Percentiles rank a stretch among this genome's conserved stretches.
Evolutionary conservation across 1,139 yeast species (phyloP).

Genomic region (Candida sanyaensis): DNA sequence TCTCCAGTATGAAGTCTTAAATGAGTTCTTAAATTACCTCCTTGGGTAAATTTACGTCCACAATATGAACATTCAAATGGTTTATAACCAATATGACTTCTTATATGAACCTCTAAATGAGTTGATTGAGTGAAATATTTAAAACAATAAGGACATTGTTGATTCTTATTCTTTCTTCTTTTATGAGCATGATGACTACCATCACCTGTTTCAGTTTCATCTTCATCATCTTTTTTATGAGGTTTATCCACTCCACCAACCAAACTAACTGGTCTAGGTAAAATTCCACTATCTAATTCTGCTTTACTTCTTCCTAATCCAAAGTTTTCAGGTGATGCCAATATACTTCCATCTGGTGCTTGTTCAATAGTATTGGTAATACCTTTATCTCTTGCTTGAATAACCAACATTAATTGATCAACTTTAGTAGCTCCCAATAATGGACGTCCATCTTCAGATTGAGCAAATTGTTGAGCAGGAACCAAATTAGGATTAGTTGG

Average conservation of each 20-base stretch:
- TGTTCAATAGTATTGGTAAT: constrained; percentile 60
- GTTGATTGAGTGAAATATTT: constrained; percentile 74
- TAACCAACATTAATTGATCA: constrained; percentile 85
- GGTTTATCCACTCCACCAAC: constrained; percentile 86
- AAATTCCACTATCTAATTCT: constrained; percentile 26
- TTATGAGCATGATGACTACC: constrained; percentile 20
- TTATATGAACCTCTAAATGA: constrained; percentile 74
- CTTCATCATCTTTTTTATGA: constrained; percentile 26
- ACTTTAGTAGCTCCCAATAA: constrained; percentile 83
- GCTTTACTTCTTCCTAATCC: constrained; percentile 33
- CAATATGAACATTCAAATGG: constrained; percentile 82
- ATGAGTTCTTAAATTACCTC: constrained; percentile 90
- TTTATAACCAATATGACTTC: constrained; percentile 76
- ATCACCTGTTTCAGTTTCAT: constrained; percentile 15
- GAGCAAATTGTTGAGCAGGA: constrained; percentile 48
- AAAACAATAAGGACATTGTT: constrained; percentile 70
- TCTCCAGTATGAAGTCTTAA: constrained; percentile 89
- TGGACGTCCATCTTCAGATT: constrained; percentile 62
- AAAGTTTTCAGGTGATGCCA: constrained; percentile 59
- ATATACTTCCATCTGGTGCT: constrained; percentile 61
- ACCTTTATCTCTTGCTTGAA: constrained; percentile 83
- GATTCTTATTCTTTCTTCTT: constrained; percentile 47
- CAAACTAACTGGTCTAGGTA: constrained; percentile 66
- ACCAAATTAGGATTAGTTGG: constrained; percentile 25
- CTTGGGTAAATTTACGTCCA: constrained; percentile 84